Evolutionary conservation across 805 yeast genomes (phyloP).

Genomic region (Sugiyamaella chiloensis): DNA sequence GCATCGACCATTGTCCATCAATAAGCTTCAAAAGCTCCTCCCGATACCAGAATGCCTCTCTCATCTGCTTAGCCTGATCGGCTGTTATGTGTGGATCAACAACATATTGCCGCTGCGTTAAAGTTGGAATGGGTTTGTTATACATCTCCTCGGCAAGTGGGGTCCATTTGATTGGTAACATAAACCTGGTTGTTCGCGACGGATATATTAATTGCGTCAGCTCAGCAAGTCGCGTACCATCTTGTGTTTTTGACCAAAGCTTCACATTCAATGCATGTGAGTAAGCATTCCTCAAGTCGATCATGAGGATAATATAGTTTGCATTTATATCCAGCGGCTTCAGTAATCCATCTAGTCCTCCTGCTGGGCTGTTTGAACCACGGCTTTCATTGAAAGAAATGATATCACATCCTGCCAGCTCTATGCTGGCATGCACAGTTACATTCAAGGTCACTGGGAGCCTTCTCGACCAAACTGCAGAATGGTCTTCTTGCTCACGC

Average conservation of each 20-base stretch:
- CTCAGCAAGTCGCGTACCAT: constrained; percentile 8
- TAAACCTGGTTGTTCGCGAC: constrained; percentile 51
- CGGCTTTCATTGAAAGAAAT: constrained; percentile 37
- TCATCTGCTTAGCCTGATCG: constrained; percentile 56
- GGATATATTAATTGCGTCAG: constrained; percentile 38
- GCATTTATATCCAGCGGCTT: constrained; percentile 3
- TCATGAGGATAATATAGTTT: constrained; percentile 59
- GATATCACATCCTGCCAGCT: constrained; percentile 71
- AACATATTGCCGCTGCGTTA: constrained; percentile 67
- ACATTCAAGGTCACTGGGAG: constrained; percentile 66
- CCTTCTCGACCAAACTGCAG: constrained; percentile 46
- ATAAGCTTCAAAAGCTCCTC: constrained; percentile 57
- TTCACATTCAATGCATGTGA: constrained; percentile 42
- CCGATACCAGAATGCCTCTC: constrained; percentile 79
- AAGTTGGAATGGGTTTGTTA: constrained; percentile 61
- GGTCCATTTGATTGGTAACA: constrained; percentile 67
- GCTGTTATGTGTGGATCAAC: constrained; percentile 43
- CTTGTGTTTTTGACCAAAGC: constrained; percentile 19
- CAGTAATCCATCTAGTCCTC: constrained; percentile 21
- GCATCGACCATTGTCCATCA: constrained; percentile 60
- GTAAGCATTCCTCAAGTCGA: constrained; percentile 86
- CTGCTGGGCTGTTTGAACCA: constrained; percentile 28
- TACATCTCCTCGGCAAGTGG: constrained; percentile 42
- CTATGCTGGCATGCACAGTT: constrained; percentile 70
- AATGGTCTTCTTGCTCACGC: constrained; percentile 20